Evolutionary conservation across 805 yeast genomes (phyloP).

Genomic region (Wickerhamiella kurtzmanii): DNA sequence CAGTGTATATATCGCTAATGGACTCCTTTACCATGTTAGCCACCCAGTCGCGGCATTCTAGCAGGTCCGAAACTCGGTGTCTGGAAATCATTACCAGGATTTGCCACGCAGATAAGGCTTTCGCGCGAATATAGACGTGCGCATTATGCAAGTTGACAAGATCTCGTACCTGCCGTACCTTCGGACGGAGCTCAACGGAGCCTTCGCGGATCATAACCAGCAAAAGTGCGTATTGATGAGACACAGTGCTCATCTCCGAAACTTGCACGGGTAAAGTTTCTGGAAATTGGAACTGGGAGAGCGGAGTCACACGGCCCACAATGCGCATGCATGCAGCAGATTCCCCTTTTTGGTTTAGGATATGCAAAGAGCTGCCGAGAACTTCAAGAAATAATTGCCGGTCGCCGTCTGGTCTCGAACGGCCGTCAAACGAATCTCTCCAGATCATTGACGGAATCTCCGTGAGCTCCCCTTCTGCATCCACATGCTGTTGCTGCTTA

Average conservation of each 20-base stretch:
- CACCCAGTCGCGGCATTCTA: conserved; percentile 15
- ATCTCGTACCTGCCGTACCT: conserved; percentile 16
- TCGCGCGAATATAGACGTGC: conserved; percentile 15
- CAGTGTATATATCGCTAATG: background rate
- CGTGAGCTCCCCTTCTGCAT: conserved; percentile 15
- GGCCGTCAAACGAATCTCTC: conserved; percentile 14
- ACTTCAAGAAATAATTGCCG: conserved; percentile 17
- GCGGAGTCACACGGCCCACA: conserved; percentile 17
- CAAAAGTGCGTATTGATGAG: conserved; percentile 17
- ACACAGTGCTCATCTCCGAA: conserved; percentile 13
- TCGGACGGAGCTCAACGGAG: conserved; percentile 6
- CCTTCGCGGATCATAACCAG: conserved; percentile 13
- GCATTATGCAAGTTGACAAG: conserved; percentile 11
- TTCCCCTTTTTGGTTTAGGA: background rate
- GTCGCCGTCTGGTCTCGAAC: conserved; percentile 3
- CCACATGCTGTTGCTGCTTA: conserved; percentile 15
- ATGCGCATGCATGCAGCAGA: conserved; percentile 5
- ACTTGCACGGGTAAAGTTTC: conserved; percentile 9
- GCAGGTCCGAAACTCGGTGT: background rate
- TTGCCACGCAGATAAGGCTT: conserved; percentile 19
- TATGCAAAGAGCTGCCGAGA: conserved; percentile 15
- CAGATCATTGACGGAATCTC: conserved; percentile 15
- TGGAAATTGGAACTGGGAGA: conserved; percentile 13
- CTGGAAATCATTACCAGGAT: conserved; percentile 5
- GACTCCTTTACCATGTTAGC: background rate